These are phyloP conservation scores for Pythium aphanidermatum DNA, from an alignment of 352 stramenopile species.

Conservation along the genomic window DNA sequence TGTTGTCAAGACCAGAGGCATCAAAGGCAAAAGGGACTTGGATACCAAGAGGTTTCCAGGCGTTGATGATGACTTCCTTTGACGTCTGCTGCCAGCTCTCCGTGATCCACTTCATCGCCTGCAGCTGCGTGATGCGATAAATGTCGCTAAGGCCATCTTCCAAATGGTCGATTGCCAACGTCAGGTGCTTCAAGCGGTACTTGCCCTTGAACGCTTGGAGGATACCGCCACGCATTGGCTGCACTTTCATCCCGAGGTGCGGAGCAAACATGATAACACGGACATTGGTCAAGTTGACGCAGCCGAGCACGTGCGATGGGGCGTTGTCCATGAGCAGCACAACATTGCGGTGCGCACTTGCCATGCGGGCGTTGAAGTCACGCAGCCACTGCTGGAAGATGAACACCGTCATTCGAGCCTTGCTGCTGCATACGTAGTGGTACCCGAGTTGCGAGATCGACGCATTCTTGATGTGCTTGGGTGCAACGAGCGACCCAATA, in stretches of 20 bases:
- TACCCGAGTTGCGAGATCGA: slow-evolving; percentile 78
- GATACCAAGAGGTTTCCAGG: slow-evolving; percentile 73
- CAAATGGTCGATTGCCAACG: slow-evolving; percentile 75
- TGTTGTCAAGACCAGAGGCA: slow-evolving; percentile 29
- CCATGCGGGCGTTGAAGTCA: slow-evolving; percentile 84
- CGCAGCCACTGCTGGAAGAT: slow-evolving; percentile 87
- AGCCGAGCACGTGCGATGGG: slow-evolving; percentile 76
- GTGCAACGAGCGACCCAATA: slow-evolving; percentile 63
- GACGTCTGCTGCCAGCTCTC: slow-evolving; percentile 78
- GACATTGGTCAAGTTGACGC: slow-evolving; percentile 79
- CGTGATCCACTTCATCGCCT: slow-evolving; percentile 84
- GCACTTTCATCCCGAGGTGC: slow-evolving; percentile 80
- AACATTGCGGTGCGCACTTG: slow-evolving; percentile 74
- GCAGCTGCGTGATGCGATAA: slow-evolving; percentile 79
- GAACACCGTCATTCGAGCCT: slow-evolving; percentile 82
- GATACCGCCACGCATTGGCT: slow-evolving; percentile 83
- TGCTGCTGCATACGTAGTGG: slow-evolving; percentile 83
- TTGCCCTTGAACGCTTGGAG: slow-evolving; percentile 80
- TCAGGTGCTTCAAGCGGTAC: slow-evolving; percentile 82
- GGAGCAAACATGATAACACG: slow-evolving; percentile 82
- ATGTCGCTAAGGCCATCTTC: slow-evolving; percentile 73
- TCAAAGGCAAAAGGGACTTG: slow-evolving; percentile 62
- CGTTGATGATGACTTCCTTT: slow-evolving; percentile 69
- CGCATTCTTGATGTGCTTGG: slow-evolving; percentile 76
- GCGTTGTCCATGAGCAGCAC: slow-evolving; percentile 85